Base-by-base conservation (phyloP, 208 protist species). In the Trypanosoma lewisi region DNA sequence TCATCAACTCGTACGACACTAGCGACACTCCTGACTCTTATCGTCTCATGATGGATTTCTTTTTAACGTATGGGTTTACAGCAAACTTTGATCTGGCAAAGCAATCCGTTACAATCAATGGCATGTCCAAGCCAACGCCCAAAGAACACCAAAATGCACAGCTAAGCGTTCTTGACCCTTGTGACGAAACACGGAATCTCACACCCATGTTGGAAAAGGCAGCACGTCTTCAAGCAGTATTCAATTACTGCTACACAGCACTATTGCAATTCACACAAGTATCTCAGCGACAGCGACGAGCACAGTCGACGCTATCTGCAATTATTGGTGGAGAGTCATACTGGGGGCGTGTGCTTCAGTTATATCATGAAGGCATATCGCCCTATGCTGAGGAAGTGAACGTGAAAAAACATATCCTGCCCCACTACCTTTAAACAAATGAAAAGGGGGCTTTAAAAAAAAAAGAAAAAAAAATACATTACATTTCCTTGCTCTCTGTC, bases 241-340 rank as follows among this genome's bases (percentile, higher is more conserved):
- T 83, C 45, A 78, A 78, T 36, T 83, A 83, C 56, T 83, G 72
- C 44, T 79, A 79, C 52, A 73, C 67, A 8, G 77, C 69, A 8
- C 50, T 83, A 14, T 77, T 66, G 17, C 72, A 79, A 47, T 83
- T 71, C 33, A 28, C 42, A 21, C 71, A 82, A 44, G 62, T 76
- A 3, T 63, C 39, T 17, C 52, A 65, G 27, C 59, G 31, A 19
- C 59, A 75, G 33, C 66, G 63, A 30, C 70, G 77, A n/a, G 77
- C 72, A 19, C 77, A 83, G 59, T 83, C 77, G 6, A 63, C 62
- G 16, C 67, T 83, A 12, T 83, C 77, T 12, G 79, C 72, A 14
- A 72, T 77, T 17, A 78, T 83, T 48, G 77, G 77, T 27, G 73
- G 77, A 1, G 77, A 83, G 45, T 50, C 68, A 0, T 83, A 79